phyloP scores from a whole-genome alignment of 768 basidiomycete species.

The Mycena leptocephala region DNA sequence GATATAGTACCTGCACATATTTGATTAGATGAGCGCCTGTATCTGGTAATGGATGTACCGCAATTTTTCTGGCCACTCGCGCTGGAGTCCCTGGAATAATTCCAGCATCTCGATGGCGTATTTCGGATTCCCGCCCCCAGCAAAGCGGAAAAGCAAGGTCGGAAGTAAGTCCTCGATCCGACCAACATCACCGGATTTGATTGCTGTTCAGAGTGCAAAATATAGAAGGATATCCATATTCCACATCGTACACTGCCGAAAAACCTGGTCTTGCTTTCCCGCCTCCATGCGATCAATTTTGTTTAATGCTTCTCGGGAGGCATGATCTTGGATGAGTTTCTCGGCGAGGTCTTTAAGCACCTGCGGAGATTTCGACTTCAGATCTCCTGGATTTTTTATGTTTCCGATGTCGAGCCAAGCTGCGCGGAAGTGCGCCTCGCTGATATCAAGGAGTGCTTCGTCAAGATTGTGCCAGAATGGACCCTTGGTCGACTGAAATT shows the following conservation, averaged over 20 bases:
- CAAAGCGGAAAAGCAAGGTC: slow-evolving; percentile 41
- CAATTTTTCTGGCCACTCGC: slow-evolving; percentile 44
- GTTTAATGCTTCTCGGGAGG: slow-evolving; percentile 35
- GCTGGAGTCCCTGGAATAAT: slow-evolving; percentile 43
- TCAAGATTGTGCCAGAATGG: slow-evolving; percentile 39
- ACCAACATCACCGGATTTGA: too few species aligned
- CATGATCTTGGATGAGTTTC: slow-evolving; percentile 24
- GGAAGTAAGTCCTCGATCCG: slow-evolving; percentile 44
- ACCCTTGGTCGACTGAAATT: slow-evolving; percentile 30
- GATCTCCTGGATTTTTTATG: slow-evolving; percentile 33
- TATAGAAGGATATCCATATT: slow-evolving; percentile 45
- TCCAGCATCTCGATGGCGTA: slow-evolving; percentile 46
- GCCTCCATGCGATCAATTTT: background rate
- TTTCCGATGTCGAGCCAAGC: slow-evolving; percentile 36
- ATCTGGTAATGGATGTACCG: background rate
- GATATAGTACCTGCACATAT: slow-evolving; percentile 15
- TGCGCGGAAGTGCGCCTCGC: slow-evolving; percentile 45
- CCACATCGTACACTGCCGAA: slow-evolving; percentile 37
- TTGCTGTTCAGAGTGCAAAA: slow-evolving; percentile 40
- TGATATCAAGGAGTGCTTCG: slow-evolving; percentile 43
- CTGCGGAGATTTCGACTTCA: slow-evolving; percentile 36
- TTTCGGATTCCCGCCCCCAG: slow-evolving; percentile 44
- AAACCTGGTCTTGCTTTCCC: background rate
- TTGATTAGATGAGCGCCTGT: background rate
- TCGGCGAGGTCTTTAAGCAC: slow-evolving; percentile 37